These are phyloP conservation scores for Sporisorium graminicola DNA, from an alignment of 1,284 basidiomycete genomes.

Conservation along the genomic window DNA sequence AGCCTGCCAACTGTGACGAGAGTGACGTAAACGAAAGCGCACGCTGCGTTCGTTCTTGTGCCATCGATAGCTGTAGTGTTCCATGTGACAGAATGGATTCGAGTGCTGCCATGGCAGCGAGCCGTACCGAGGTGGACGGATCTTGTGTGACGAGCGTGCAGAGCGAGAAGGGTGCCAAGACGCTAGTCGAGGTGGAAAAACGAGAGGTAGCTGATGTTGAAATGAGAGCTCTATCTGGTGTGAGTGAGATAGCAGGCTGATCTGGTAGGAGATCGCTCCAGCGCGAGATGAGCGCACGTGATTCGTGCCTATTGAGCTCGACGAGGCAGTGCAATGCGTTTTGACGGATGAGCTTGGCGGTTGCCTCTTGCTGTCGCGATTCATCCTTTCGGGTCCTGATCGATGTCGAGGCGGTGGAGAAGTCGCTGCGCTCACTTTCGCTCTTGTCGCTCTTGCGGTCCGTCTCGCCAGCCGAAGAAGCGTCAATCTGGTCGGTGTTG, in stretches of 20 bases:
- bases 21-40: slow-evolving; percentile 42
- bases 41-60: slow-evolving; percentile 35
- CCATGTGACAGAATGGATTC: slow-evolving; percentile 29
- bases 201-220: neutral
- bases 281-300: slow-evolving; percentile 17
- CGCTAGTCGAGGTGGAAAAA: neutral
- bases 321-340: slow-evolving; percentile 32
- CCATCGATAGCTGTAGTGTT: slow-evolving; percentile 30
- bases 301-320: slow-evolving; percentile 29
- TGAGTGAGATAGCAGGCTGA: neutral
- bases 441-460: slow-evolving; percentile 43
- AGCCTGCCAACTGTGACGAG: slow-evolving; percentile 35
- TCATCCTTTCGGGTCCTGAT: slow-evolving; percentile 23
- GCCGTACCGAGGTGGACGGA: slow-evolving; percentile 24
- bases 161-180: slow-evolving; percentile 12
- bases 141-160: slow-evolving; percentile 31
- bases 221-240: neutral
- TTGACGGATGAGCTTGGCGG: slow-evolving; percentile 33
- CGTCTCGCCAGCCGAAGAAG: slow-evolving; percentile 25
- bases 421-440: slow-evolving; percentile 42
- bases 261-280: slow-evolving; percentile 37
- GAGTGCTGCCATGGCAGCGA: slow-evolving; percentile 30
- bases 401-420: slow-evolving; percentile 26
- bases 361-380: slow-evolving; percentile 25
- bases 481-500: neutral